Evolutionary conservation across 2,329 filamentous ascomycete species (phyloP), one percentile per base, ranked within the genome.

Genomic region (Fusarium brachygibbosum): DNA sequence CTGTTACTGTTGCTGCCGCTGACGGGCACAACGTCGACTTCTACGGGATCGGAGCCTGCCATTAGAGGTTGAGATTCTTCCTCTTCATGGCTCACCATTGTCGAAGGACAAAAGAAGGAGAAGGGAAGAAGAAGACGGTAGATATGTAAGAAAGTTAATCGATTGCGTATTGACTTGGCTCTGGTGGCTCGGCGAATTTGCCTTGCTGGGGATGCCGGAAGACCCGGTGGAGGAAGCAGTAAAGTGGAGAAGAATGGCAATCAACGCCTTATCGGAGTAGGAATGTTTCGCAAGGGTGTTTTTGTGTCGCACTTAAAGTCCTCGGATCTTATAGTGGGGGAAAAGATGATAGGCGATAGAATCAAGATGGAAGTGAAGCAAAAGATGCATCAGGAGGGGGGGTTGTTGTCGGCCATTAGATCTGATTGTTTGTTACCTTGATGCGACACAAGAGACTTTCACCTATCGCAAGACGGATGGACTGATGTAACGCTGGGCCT

Each of bases 41-140:
- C 73, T 69, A 69, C 44, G 21, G 60, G 54, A 28, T 80, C 76
- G 61, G 73, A 65, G 60, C 76, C 76, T 42, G 76, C 77, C 79
- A 82, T 79, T 71, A 82, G 78, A 61, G 80, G 80, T 72, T 79
- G 76, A 53, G 66, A 74, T 70, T 83, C 79, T 68, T 76, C 79
- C 58, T 77, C 70, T 53, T 74, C 69, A 60, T 69, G 63, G 37
- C 69, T 70, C 66, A 75, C 72, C 80, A 81, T 81, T 38, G 49
- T 48, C 57, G 58, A 70, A 60, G 59, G 51, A 37, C 35, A 37
- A 23, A 51, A 41, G 40, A 12, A 29, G 25, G 38, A 23, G 41
- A 32, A 6, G 16, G 37, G 44, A 55, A 52, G 35, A 52, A 38
- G 8, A 50, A 34, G 34, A 19, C 11, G 21, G 23, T 6, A 37